Evolutionary conservation across 768 basidiomycete species (phyloP).

Genomic region (Termitomyces sp.): DNA sequence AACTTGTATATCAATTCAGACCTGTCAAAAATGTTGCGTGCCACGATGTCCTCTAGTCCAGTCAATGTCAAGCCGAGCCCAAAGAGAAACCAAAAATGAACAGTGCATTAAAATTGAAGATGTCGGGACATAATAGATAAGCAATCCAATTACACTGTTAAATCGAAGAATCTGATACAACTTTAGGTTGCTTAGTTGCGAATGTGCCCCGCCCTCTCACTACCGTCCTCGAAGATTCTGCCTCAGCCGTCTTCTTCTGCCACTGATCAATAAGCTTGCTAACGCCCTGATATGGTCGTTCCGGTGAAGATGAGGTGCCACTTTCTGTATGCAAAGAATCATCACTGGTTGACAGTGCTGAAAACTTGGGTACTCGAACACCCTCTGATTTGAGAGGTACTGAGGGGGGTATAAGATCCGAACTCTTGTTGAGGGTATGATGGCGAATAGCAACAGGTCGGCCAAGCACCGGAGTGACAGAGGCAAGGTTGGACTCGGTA

Average conservation of each 20-base stretch:
- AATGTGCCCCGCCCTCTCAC: constrained; percentile 29
- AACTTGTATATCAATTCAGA: too few relatives aligned
- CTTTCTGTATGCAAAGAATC: constrained; percentile 20
- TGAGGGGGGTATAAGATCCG: constrained; percentile 20
- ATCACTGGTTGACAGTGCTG: constrained; percentile 16
- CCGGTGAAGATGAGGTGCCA: constrained; percentile 59
- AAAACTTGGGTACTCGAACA: constrained; percentile 12
- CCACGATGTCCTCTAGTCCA: not conserved
- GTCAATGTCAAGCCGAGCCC: not conserved
- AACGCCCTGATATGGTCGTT: constrained; percentile 78
- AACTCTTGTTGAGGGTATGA: constrained; percentile 10
- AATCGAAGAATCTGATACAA: constrained; percentile 19
- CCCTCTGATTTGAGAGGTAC: constrained; percentile 26
- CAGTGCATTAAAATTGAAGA: not conserved
- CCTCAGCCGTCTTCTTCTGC: constrained; percentile 76
- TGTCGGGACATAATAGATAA: not conserved
- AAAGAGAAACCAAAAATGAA: not conserved
- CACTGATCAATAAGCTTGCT: constrained; percentile 84
- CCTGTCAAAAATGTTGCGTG: not conserved
- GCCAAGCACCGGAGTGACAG: constrained; percentile 2
- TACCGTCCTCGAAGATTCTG: constrained; percentile 33
- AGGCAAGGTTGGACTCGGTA: not conserved
- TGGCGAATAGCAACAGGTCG: constrained; percentile 10
- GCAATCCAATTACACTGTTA: not conserved
- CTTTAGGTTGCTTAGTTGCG: constrained; percentile 37